Evolutionary conservation across 23 red algal species (phyloP).

Genomic region (Porphyridium purpureum): DNA sequence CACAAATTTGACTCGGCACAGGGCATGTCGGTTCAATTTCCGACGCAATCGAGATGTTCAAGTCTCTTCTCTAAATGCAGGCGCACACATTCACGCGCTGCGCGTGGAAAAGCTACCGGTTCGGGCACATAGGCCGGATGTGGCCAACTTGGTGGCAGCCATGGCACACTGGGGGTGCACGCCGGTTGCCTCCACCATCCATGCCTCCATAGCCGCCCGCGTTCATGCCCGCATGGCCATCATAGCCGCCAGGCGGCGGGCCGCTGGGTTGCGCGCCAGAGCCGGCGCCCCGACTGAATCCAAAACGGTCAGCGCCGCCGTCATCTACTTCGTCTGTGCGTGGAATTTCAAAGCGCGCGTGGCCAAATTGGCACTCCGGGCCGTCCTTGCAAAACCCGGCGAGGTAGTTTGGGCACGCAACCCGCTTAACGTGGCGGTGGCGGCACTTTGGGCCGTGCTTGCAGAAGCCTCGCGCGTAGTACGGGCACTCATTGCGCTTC

Average conservation of each 20-base stretch:
- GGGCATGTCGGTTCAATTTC: no score
- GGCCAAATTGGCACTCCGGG: conserved; percentile 87
- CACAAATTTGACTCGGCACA: no score
- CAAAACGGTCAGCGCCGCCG: conserved; percentile 65
- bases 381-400: conserved; percentile 91
- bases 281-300: conserved; percentile 9
- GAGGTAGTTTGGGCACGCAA: conserved; percentile 88
- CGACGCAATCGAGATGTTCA: no score
- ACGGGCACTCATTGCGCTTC: conserved; percentile 92
- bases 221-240: background rate
- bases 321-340: conserved; percentile 61
- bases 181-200: background rate
- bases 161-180: background rate
- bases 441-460: conserved; percentile 90
- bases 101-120: no score
- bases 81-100: no score
- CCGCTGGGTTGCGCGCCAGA: background rate
- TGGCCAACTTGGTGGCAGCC: background rate
- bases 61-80: no score
- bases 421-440: conserved; percentile 77
- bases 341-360: conserved; percentile 92
- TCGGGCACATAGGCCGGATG: background rate
- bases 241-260: background rate
- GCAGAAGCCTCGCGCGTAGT: conserved; percentile 93
- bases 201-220: background rate